Base-by-base conservation (phyloP, 768 basidiomycete species). In the Lactarius vividus region DNA sequence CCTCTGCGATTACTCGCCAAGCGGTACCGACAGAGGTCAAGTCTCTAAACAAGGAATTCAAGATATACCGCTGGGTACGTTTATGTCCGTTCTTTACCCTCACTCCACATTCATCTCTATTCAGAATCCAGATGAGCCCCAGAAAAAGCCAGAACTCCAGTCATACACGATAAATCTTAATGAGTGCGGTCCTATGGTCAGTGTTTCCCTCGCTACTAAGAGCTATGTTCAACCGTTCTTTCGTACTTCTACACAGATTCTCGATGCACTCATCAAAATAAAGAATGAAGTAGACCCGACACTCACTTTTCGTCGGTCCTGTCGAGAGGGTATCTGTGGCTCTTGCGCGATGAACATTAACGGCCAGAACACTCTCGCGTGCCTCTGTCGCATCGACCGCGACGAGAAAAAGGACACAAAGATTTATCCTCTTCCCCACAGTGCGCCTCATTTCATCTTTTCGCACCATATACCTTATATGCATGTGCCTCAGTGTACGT, bases 301-400 rank as follows among this genome's bases (percentile, higher is more conserved):
- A 1, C 83, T 99, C 37, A 98, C 96, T 6, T 98, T 99, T 83
- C 87, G 97, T 49, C 85, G 94, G 49, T 92, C 90, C 23, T 96
- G 94, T 81, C 79, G 94, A 63, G 94, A 96, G 80, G 94, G 96
- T 63, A 98, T 99, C 72, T 99, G 96, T 73, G 96, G 96, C 44
- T 95, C 93, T 6, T 98, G 96, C 75, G 96, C 96, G 61, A 97
- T 99, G 96, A 99, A 99, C 82, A 91, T 99, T 75, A 88, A 98
- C 75, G 96, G 96, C 60, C 88, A 92, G 78, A 99, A 99, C 83
- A 98, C 97, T 4, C 87, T 99, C 66, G 96, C 96, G 11, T 99
- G 97, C 79, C 82, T 98, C 61, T 98, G 96, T 82, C 83, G 95
- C 60, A 98, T 98, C 73, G 93, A 96, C 79, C 83, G 94, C 71